Evolutionary conservation across 1,139 yeast genomes (phyloP), one percentile per base, ranked within the genome.

Genomic region (Suhomyces yuchorum): DNA sequence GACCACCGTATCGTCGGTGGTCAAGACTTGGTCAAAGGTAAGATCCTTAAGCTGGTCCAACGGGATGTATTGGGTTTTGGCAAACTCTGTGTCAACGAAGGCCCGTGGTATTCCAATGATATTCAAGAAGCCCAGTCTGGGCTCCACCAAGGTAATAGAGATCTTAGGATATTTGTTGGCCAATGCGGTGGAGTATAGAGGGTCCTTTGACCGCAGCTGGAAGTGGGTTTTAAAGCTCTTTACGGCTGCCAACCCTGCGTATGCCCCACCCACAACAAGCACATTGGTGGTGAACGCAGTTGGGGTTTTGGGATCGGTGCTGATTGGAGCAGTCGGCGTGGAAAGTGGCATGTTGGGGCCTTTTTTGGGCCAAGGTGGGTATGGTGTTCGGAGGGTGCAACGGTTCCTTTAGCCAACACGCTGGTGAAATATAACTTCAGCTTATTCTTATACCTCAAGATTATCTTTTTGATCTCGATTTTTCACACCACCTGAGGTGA

Each of bases 251-350:
- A 77, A 58, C 0, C 83, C 84, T n/a, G 77, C 75, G 54, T 70
- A 79, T 0, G 82, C 73, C 1, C 82, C 82, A 4, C 84, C 84
- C n/a, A 78, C 73, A 4, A 78, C 66, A 36, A 78, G 64, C 7
- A 78, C 67, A 47, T 73, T 73, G 38, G 57, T 53, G 37, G 50
- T 41, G 44, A 49, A 49, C 11, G 50, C 30, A 9, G 42, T 37
- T 6, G 52, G 53, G 15, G 40, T 18, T 6, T n/a, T 26, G 12
- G 43, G 15, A 19, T 8, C 23, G 9, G 24, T 30, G 3, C 34
- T 23, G 3, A 24, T 17, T 4, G 50, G 42, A 3, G 33, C 46
- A 12, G 40, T 17, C 3, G 54, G 47, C 4, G 28, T 35, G 7
- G 53, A 47, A 19, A 51, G 49, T n/a, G 54, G 54, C 51, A 43